Conservation (phyloP, 768 basidiomycete genomes). For the Tricholoma furcatifolium region DNA sequence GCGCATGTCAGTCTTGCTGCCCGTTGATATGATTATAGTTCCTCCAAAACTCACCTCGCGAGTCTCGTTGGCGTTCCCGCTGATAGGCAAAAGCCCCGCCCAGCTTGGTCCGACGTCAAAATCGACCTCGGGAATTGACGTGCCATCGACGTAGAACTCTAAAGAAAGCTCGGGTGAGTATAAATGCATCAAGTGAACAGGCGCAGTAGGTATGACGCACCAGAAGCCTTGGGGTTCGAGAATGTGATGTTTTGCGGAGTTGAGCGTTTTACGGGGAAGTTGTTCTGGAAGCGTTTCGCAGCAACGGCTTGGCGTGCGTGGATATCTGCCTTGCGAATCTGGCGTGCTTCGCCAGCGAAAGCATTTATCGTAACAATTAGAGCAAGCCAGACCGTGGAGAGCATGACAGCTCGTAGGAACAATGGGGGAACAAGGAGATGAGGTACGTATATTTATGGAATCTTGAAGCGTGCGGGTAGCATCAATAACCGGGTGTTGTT, state of each 20-base stretch:
- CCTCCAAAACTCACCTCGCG: slow-evolving; percentile 44
- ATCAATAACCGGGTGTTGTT: no score
- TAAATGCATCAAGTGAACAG: no score
- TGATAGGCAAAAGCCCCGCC: slow-evolving; percentile 75
- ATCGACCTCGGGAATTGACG: slow-evolving; percentile 61
- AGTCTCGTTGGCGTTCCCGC: slow-evolving; percentile 55
- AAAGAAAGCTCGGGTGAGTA: background rate
- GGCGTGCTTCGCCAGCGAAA: slow-evolving; percentile 1
- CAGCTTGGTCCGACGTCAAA: slow-evolving; percentile 78
- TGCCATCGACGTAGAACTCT: slow-evolving; percentile 75
- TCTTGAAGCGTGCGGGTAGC: no score
- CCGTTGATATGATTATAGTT: no score
- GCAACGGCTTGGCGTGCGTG: slow-evolving; percentile 7
- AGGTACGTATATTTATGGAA: no score
- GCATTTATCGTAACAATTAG: background rate
- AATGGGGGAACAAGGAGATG: no score
- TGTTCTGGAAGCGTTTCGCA: slow-evolving; percentile 4
- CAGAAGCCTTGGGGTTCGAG: slow-evolving; percentile 13
- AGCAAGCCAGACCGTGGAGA: slow-evolving; percentile 1
- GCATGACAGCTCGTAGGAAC: background rate
- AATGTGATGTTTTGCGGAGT: slow-evolving; percentile 7
- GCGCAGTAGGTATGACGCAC: background rate
- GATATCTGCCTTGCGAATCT: slow-evolving; percentile 10
- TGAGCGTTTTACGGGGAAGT: background rate
- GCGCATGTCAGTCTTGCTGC: background rate